Percentiles rank a stretch among this genome's conserved stretches.
Evolutionary conservation across 75 land plant species (phyloP).

Genomic region (Isoetes taiwanensis): DNA sequence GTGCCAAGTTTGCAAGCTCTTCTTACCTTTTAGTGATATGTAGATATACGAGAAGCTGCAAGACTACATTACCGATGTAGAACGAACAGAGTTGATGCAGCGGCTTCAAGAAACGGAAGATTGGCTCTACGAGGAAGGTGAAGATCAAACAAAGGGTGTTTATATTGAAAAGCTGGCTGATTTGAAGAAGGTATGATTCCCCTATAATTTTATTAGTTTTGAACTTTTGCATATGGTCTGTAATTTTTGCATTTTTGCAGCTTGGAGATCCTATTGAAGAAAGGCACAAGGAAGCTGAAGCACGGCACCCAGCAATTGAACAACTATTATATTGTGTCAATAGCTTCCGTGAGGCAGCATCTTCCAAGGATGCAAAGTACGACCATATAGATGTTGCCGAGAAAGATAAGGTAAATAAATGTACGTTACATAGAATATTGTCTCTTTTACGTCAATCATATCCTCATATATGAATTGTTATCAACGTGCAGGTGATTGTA

Average conservation of each 20-base stretch:
- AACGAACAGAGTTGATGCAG: conserved; percentile 44
- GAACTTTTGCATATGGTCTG: neutral
- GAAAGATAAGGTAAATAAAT: conserved; percentile 33
- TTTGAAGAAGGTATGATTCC: conserved; percentile 51
- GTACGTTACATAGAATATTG: neutral
- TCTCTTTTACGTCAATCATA: neutral
- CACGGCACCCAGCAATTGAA: conserved; percentile 42
- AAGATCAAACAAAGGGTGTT: conserved; percentile 72
- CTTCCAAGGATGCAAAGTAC: conserved; percentile 34
- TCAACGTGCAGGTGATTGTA: conserved; percentile 36
- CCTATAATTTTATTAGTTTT: neutral
- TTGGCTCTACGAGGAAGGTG: conserved; percentile 94
- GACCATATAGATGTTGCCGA: conserved; percentile 40
- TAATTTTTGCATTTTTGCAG: conserved; percentile 18
- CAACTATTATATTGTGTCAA: conserved; percentile 53
- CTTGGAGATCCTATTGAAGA: conserved; percentile 74
- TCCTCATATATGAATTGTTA: too few species aligned
- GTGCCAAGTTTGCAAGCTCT: neutral
- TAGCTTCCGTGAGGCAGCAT: conserved; percentile 75
- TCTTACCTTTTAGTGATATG: neutral
- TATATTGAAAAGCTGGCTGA: conserved; percentile 55
- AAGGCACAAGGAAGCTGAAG: conserved; percentile 64
- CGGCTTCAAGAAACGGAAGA: conserved; percentile 75
- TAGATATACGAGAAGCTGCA: conserved; percentile 68
- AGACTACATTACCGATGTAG: conserved; percentile 57